Base-by-base conservation (phyloP, 257 asterid genomes). In the Cordia subcordata region DNA sequence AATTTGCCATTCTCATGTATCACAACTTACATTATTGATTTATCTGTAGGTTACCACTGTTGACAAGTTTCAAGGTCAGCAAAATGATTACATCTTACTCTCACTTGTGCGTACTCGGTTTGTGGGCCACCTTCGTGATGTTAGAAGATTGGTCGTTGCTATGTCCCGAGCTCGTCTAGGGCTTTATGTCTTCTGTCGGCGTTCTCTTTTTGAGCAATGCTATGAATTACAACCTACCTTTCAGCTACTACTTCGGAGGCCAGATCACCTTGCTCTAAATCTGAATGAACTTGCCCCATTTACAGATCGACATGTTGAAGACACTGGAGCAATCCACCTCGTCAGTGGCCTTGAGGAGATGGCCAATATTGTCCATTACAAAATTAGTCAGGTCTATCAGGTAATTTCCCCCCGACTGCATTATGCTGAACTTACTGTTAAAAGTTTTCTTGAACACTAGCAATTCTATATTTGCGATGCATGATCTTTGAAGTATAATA, bases 161-260 rank as follows among this genome's bases (percentile, higher is more conserved):
- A 93, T 93, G 99, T 93, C 99, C 58, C 99, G 99, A 71, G 99
- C 99, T 67, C 87, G 99, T 52, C 70, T 93, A 77, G 99, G 99
- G 69, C 90, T 93, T 18, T 93, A 82, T 73, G 87, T 93, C 33
- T 89, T 93, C 68, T 82, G 97, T 57, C 81, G 96, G 55, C 95
- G 99, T 57, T 86, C 95, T 61, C 83, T 93, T 59, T 93, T 93
- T 69, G 99, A 93, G 64, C 97, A 93, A 67, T 93, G 99, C 71
- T 93, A 93, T 58, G 99, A 93, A 65, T 80, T 93, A 54, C 97
- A 93, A 53, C 99, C 96, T 16, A 89, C 99, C 5, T 86, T 93
- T 66, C 94, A 77, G 67, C 82, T 82, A 55, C 85, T 93, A 47
- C 93, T 93, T 55, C 80, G 78, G 71, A 86, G 97, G 75, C 94